Evolutionary conservation across 2,329 filamentous ascomycete genomes (phyloP).

Genomic region (Aureobasidium vineae): DNA sequence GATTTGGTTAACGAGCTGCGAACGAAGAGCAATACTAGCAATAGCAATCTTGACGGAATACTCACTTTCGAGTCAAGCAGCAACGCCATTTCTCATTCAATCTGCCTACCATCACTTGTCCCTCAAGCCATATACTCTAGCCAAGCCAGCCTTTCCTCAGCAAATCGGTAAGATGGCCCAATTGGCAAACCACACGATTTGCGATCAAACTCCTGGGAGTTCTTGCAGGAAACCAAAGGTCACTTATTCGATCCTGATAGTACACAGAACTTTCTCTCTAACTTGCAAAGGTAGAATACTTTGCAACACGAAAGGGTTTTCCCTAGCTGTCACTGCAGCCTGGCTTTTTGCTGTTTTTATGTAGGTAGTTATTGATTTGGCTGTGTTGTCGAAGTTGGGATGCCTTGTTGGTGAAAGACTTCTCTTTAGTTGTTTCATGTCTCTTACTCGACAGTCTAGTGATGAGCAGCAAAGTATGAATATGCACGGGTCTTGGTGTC

Average conservation of each 20-base stretch:
- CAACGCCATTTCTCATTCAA: not conserved
- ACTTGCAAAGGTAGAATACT: not conserved
- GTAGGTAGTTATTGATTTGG: too few relatives aligned
- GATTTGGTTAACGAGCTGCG: slow-evolving; percentile 36
- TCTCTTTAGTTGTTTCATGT: too few relatives aligned
- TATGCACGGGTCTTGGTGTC: not conserved
- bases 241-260: not conserved
- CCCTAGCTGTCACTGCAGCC: not conserved
- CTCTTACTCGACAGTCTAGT: not conserved
- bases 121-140: not conserved
- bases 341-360: not conserved
- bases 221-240: not conserved
- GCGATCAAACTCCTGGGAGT: not conserved
- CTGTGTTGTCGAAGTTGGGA: too few relatives aligned
- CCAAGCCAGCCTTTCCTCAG: not conserved
- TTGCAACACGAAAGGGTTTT: not conserved
- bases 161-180: not conserved
- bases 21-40: not conserved
- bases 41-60: too few relatives aligned
- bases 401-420: too few relatives aligned
- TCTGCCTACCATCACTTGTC: not conserved
- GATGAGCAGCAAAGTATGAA: not conserved
- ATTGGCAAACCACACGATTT: not conserved
- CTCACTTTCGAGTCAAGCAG: not conserved
- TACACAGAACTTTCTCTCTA: not conserved